Percentiles rank a stretch among this genome's conserved stretches.
Evolutionary conservation across 2,329 filamentous ascomycete species (phyloP).

Genomic region (Venturia effusa): DNA sequence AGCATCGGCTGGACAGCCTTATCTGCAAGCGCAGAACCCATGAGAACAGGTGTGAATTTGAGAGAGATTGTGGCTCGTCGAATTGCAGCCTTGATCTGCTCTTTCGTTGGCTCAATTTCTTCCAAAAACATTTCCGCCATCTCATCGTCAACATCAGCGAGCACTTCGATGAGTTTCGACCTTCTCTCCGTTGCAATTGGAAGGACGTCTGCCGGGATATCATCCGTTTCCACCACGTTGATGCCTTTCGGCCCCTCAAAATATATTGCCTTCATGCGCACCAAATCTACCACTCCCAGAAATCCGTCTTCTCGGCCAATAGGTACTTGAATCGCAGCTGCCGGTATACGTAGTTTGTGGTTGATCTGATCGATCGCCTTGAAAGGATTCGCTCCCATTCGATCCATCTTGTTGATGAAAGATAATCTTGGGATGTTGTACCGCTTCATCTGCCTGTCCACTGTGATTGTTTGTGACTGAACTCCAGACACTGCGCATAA

Average conservation of each 20-base stretch:
- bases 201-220: constrained; percentile 70
- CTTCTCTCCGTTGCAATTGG: constrained; percentile 73
- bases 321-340: constrained; percentile 87
- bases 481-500: constrained; percentile 95
- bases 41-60: constrained; percentile 90
- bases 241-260: constrained; percentile 76
- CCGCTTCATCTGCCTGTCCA: constrained; percentile 95
- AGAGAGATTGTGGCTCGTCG: constrained; percentile 77
- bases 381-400: constrained; percentile 96
- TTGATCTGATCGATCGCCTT: constrained; percentile 98
- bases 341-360: constrained; percentile 83
- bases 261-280: constrained; percentile 87
- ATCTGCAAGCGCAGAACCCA: constrained; percentile 91
- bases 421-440: constrained; percentile 94
- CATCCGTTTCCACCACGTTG: constrained; percentile 62
- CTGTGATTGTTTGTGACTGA: constrained; percentile 95
- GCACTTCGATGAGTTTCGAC: constrained; percentile 77
- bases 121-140: constrained; percentile 93
- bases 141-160: constrained; percentile 95
- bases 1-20: constrained; percentile 95
- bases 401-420: constrained; percentile 99
- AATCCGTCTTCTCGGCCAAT: constrained; percentile 90
- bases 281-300: constrained; percentile 81
- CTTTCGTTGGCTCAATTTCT: constrained; percentile 64
- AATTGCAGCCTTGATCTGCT: constrained; percentile 87